Conservation (phyloP, 192 early-diverging fungal species). For the Endogone sp. region DNA sequence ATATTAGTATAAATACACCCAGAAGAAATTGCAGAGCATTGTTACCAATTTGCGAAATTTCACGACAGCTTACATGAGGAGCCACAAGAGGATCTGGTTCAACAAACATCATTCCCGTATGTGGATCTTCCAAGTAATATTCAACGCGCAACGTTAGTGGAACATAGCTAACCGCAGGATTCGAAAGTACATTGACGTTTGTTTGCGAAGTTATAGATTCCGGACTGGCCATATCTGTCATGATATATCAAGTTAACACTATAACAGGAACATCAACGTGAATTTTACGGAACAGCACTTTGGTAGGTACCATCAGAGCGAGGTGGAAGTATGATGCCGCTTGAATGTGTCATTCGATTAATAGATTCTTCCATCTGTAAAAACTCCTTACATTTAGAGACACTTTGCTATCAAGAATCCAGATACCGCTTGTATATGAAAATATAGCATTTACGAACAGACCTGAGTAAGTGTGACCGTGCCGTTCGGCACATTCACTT, state of each 20-base stretch:
- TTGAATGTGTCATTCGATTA: background rate
- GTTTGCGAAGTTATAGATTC: slow-evolving; percentile 34
- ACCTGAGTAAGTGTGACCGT: background rate
- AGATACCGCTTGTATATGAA: too few species aligned
- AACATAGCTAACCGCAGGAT: slow-evolving; percentile 24
- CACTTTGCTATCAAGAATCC: too few species aligned
- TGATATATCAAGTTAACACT: background rate
- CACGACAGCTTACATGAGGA: slow-evolving; percentile 38
- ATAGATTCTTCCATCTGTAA: slow-evolving; percentile 15
- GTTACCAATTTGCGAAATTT: background rate
- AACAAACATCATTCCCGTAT: slow-evolving; percentile 50
- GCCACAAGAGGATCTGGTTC: slow-evolving; percentile 51
- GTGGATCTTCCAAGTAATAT: slow-evolving; percentile 46
- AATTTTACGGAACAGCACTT: too few species aligned
- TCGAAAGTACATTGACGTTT: background rate
- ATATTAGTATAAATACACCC: too few species aligned
- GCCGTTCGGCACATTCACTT: background rate
- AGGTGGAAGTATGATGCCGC: background rate
- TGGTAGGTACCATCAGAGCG: background rate
- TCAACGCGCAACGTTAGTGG: slow-evolving; percentile 43
- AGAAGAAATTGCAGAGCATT: background rate
- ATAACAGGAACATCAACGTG: background rate
- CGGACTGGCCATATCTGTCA: slow-evolving; percentile 19
- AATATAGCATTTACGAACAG: too few species aligned
- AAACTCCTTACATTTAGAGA: too few species aligned